Percentiles rank a stretch among this genome's conserved stretches.
phyloP scores from a whole-genome alignment of 768 basidiomycete species.

The Xerocomus brunneocitrinus region DNA sequence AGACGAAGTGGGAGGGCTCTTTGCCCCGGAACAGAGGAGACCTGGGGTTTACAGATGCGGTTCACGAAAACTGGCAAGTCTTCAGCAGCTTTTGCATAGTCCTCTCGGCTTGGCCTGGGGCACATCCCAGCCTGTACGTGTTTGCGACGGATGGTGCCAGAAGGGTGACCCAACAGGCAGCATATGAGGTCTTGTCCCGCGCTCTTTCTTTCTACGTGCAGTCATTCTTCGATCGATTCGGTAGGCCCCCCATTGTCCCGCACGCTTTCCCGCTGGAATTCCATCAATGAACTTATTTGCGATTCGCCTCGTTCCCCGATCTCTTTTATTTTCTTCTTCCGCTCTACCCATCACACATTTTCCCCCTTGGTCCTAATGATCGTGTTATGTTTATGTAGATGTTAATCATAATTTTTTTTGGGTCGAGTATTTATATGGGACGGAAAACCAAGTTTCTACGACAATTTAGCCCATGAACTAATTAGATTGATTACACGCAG shows the following conservation, averaged over 20 bases:
- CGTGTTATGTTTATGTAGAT: too few relatives aligned
- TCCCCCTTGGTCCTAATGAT: too few relatives aligned
- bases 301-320: too few relatives aligned
- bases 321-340: too few relatives aligned
- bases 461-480: too few relatives aligned
- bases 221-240: conserved; percentile 4
- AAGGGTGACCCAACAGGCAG: neutral
- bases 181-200: neutral
- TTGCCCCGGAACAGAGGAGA: neutral
- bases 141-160: neutral
- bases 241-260: conserved; percentile 7
- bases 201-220: conserved; percentile 1
- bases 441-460: too few relatives aligned
- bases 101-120: neutral
- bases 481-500: too few relatives aligned
- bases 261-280: neutral
- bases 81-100: neutral
- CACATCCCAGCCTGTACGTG: neutral
- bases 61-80: neutral
- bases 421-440: too few relatives aligned
- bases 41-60: neutral
- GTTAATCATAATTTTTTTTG: too few relatives aligned
- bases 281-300: neutral
- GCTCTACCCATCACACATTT: too few relatives aligned
- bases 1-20: neutral